Evolutionary conservation across 1,284 basidiomycete genomes (phyloP), one percentile per base, ranked within the genome.

Genomic region (Cryptococcus amylolentus): DNA sequence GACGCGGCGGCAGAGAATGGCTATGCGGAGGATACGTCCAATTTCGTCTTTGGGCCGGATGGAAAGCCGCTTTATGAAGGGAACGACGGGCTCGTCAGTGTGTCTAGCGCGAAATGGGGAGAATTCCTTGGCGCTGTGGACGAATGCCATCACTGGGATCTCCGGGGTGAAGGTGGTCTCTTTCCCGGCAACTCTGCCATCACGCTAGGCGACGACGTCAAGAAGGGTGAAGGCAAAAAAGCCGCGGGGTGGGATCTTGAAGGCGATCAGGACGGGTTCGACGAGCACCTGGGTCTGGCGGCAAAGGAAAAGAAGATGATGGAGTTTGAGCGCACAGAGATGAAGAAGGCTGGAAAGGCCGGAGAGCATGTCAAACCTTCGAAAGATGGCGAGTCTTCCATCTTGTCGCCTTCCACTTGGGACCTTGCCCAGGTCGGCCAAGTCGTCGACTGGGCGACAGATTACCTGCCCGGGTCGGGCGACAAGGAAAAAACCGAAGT

Each of bases 141-240:
- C 62, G 88, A 87, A 3, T 89, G 86, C 65, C 94, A 99, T 79
- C 96, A 98, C 72, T 99, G 96, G 96, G 90, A 96, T 68, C 82
- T 98, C 68, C 80, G 96, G 55, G 96, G 96, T 0, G 87, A 80
- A 54, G 79, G 81, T n/a, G 81, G 80, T 6, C 42, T 78, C 0
- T 77, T 79, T 58, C 76, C 76, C 3, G 16, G 12, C 26, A 66
- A 68, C 23, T 51, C 54, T 13, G 46, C 56, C 8, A 52, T 58
- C 28, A 45, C 52, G 4, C 54, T 49, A 3, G 69, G 35, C 54
- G 75, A 52, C 57, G 66, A 61, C n/a, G 64, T 64, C 46, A 70
- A 66, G 47, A 60, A 64, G 60, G 60, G 52, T 57, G 63, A 43
- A 62, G 63, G 51, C 54, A 59, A 45, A 59, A 67, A 49, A 56